Conservation (phyloP, 805 yeast genomes). For the Jamesozyma gamospora region DNA sequence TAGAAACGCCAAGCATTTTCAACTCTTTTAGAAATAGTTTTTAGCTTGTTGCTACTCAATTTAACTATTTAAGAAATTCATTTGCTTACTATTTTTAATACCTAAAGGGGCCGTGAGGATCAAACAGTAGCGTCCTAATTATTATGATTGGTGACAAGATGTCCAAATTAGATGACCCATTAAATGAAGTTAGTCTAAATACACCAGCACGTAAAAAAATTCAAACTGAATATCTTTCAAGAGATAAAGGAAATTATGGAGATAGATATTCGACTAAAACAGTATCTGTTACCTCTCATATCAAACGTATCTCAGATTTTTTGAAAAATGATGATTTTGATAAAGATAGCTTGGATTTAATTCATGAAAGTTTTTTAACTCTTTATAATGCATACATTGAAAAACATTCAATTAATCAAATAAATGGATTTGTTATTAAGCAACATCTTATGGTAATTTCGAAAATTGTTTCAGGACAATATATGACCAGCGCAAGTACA, state of each 20-base stretch:
- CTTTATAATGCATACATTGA: not conserved
- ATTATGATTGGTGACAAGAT: constrained; percentile 4
- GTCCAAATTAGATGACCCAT: constrained; percentile 18
- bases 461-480: constrained; percentile 10
- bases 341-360: not conserved
- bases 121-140: too few species aligned
- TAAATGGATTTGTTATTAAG: constrained; percentile 11
- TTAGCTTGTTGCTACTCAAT: too few species aligned
- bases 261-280: too few species aligned
- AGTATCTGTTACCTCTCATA: too few species aligned
- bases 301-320: not conserved
- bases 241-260: not conserved
- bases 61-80: too few species aligned
- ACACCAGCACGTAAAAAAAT: constrained; percentile 6
- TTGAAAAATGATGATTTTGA: not conserved
- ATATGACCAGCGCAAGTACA: constrained; percentile 6
- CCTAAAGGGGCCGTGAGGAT: too few species aligned
- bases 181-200: constrained; percentile 19
- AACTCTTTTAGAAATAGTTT: too few species aligned
- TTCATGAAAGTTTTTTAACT: constrained; percentile 2
- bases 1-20: too few species aligned
- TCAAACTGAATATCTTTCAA: not conserved
- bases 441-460: constrained; percentile 21
- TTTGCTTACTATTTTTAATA: too few species aligned
- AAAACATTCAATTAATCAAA: constrained; percentile 2